These are phyloP conservation scores for Triticum aestivum DNA, from an alignment of 176 grass and related monocot species.

Conservation along the genomic window IWGSC_CS_RefSeq_v2.1 NC_057813.1:154149289-154149788, in stretches of 20 bases:
- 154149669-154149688: constrained; percentile 28
- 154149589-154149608: not conserved
- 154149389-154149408: not conserved
- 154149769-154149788: not conserved
- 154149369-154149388: not conserved
- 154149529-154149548: not conserved
- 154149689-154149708: not conserved
- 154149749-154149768: not conserved
- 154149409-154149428: not conserved
- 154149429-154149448: not conserved
- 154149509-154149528: not conserved
- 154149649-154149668: not conserved
- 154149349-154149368: not conserved
- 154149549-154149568: not conserved
- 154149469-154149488: not conserved
- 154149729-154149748: constrained; percentile 19
- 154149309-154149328: not conserved
- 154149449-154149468: not conserved
- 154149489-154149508: not conserved
- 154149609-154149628: not conserved
- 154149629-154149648: not conserved
- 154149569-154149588: not conserved
- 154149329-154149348: not conserved
- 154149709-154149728: not conserved
- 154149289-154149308: not conserved